These are phyloP conservation scores for Trametes sanguinea DNA, from an alignment of 768 basidiomycete species.

Conservation along the genomic window DNA sequence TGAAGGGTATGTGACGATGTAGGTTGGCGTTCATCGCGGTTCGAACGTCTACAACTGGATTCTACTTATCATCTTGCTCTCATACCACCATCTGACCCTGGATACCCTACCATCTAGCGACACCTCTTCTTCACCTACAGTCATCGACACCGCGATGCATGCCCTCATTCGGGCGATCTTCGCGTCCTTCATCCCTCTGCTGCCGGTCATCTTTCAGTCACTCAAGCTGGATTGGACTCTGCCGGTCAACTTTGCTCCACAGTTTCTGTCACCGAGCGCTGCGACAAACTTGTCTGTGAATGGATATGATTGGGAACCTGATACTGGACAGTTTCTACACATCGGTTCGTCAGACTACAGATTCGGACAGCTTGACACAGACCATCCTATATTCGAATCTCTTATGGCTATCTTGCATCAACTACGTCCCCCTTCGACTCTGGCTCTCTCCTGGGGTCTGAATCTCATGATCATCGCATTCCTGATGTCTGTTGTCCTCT, in stretches of 20 bases:
- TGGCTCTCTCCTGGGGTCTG: no score
- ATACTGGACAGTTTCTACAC: not conserved
- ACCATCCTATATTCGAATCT: conserved; percentile 1
- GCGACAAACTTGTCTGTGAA: not conserved
- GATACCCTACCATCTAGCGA: not conserved
- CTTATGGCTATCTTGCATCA: not conserved
- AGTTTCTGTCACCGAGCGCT: not conserved
- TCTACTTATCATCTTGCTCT: not conserved
- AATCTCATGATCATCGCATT: no score
- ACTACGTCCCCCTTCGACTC: not conserved
- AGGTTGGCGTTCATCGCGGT: not conserved
- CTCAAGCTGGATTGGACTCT: not conserved
- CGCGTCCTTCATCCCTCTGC: conserved; percentile 8
- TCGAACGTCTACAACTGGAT: no score
- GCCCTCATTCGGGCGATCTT: not conserved
- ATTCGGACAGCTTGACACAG: not conserved
- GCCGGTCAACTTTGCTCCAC: not conserved
- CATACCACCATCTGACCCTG: conserved; percentile 3
- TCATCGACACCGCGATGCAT: not conserved
- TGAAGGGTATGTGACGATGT: conserved; percentile 10
- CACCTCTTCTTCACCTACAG: not conserved
- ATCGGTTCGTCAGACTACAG: not conserved
- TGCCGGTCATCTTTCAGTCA: not conserved
- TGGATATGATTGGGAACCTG: not conserved
- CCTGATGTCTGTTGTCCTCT: no score